Base-by-base conservation (phyloP, 176 grass and related monocot species). In the Urochloa ruziziensis region DNA sequence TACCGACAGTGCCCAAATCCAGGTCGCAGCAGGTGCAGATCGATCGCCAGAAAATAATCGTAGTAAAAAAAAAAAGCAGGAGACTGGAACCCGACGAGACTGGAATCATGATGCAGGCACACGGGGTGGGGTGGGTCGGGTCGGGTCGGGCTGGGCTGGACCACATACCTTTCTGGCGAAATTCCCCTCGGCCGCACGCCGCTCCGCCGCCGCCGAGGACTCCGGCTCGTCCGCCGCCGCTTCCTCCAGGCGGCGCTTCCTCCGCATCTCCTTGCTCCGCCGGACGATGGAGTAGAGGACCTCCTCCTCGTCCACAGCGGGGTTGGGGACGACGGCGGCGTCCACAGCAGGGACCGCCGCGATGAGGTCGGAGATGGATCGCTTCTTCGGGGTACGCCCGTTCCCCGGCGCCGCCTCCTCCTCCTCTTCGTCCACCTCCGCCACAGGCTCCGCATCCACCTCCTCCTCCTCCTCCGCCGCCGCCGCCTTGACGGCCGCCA, bases 291-390 rank as follows among this genome's bases (percentile, higher is more conserved):
- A 62, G 42, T 21, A 23, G 18, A 87, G 75, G 5, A 47, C 74
- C 80, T 87, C 84, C 18, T 62, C 80, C 4, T 74, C 80, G 2
- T 81, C 17, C 37, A 16, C 62, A 46, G 28, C 44, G 76, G 39
- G 74, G 16, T 23, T 27, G 61, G 43, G 24, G 30, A n/a, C 77
- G 63, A n/a, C 67, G 29, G 34, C 47, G 28, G 7, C 36, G 46
- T 21, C 21, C 30, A 81, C 66, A 18, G 59, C 61, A 7, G 93
- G 88, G 28, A 76, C 82, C 19, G 84, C 82, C 7, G 85, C 90
- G 83, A 92, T 86, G 54, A 95, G 90, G 68, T 95, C 88, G 0
- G 78, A 62, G 63, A 95, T 88, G 29, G 85, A 90, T 16, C 90
- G 79, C 71, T 95, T 90, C 76, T 95, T 95, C 42, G 75, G 85